Base-by-base conservation (phyloP, 208 protist species). In the Kentomonas sorsogonicus region DNA sequence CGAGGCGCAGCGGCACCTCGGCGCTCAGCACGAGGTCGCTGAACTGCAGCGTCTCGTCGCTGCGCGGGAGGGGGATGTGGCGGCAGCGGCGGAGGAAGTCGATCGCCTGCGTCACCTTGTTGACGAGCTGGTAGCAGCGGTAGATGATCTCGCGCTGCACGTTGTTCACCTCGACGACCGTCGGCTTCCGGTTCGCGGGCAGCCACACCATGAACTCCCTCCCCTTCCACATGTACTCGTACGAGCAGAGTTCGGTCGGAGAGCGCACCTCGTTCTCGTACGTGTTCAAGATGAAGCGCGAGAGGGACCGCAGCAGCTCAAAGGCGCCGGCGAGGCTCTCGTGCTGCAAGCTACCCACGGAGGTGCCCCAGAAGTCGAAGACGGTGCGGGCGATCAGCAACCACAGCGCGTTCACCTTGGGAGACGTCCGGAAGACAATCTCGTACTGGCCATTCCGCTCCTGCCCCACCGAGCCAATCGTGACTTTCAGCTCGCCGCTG, bases 1-100 rank as follows among this genome's bases (percentile, higher is more conserved):
- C 88, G 18, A 92, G 54, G 13, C 77, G 81, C 41, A 79, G 80
- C 31, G 88, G 83, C 10, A 73, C 62, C 16, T 65, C 74, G 52
- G 75, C 70, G 51, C 92, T 83, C 39, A 72, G 72, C 48, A 95
- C 74, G 59, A 95, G 52, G 55, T 92, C 79, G 16, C 69, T 65
- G 72, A 95, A 79, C 20, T 72, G 86, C 33, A 87, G n/a, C 29
- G 66, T 65, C 22, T 54, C 59, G 27, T 91, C 85, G 47, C 80
- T 76, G 18, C 50, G 11, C 13, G 36, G 62, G 27, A 89, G 66
- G 1, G 84, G 79, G 29, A 89, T 66, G 60, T 70, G 60, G 25
- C 66, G 59, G 20, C 68, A 59, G 36, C 82, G 74, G 34, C 76
- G 79, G 25, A 86, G 59, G 50, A 95, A 75, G 25, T 62, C 72